Evolutionary conservation across 495 filamentous ascomycete genomes (phyloP), one percentile per base, ranked within the genome.

Genomic region (Penicillium silybi): DNA sequence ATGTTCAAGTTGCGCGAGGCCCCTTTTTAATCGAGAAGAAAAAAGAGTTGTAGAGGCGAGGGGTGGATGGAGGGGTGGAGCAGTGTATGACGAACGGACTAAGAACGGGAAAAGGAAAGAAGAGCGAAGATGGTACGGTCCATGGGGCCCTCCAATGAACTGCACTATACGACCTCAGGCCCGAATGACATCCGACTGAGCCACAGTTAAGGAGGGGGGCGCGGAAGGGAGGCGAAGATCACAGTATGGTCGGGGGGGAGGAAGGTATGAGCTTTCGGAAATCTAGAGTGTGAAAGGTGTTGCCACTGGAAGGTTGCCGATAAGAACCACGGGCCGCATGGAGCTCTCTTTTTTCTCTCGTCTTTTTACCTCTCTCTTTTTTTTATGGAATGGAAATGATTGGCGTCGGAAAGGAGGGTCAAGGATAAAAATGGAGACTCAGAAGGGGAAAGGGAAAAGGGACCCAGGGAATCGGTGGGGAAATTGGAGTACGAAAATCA

Each of bases 51-150:
- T 54, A 61, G 57, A 41, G 48, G 46, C 48, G 57, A 55, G 61
- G 59, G 53, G 58, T 48, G 40, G 54, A 60, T 57, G 48, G 56
- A 56, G 56, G 54, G 59, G 58, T 58, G 53, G 44, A 53, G 32
- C 9, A 34, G 46, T 39, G 44, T 54, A 63, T 60, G 60, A 61
- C 53, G 58, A 61, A 48, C 16, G 48, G 53, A 45, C 40, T 38
- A 54, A 44, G 49, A 56, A 48, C 48, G 26, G 46, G 53, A 52
- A 57, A 49, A 48, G 41, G 43, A 56, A 54, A 49, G 46, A 59
- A 55, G 23, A 57, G 47, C 46, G 48, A 65, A 43, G 61, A 63
- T 32, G 56, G 59, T 56, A 60, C 61, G 62, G 58, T 54, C 52
- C 46, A 55, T 54, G 44, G 46, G 44, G 52, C 60, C 51, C 50